Evolutionary conservation across 2,329 filamentous ascomycete species (phyloP).

Genomic region (Alternaria infectoria): DNA sequence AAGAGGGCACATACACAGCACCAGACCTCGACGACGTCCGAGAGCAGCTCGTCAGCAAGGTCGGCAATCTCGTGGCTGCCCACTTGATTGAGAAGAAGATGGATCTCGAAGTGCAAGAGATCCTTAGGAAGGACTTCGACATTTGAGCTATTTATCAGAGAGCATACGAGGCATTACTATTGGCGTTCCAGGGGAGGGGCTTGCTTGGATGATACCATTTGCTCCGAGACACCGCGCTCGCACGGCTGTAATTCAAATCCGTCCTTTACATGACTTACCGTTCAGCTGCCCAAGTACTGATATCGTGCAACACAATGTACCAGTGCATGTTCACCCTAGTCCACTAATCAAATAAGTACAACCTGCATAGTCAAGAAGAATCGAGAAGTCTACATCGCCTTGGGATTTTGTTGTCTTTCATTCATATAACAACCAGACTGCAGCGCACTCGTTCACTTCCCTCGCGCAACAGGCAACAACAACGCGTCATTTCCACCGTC

Average conservation of each 20-base stretch:
- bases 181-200: not conserved
- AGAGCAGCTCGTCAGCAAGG: slow-evolving; percentile 50
- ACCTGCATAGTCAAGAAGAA: not conserved
- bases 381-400: not conserved
- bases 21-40: slow-evolving; percentile 49
- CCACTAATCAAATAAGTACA: not conserved
- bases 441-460: not conserved
- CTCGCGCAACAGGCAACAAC: slow-evolving; percentile 6
- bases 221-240: not conserved
- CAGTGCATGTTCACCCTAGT: not conserved
- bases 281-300: not conserved
- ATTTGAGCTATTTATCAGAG: not conserved
- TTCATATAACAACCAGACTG: not conserved
- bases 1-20: slow-evolving; percentile 47
- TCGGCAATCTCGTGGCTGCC: slow-evolving; percentile 49
- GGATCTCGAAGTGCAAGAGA: slow-evolving; percentile 21
- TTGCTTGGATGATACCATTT: slow-evolving; percentile 5
- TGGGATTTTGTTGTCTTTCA: not conserved
- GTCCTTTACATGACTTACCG: not conserved
- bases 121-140: slow-evolving; percentile 11
- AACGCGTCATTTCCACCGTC: slow-evolving; percentile 1
- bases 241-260: not conserved
- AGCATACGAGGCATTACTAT: not conserved
- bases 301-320: not conserved
- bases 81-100: slow-evolving; percentile 43